Evolutionary conservation across 768 basidiomycete genomes (phyloP).

Genomic region (Daedaleopsis sinensis): DNA sequence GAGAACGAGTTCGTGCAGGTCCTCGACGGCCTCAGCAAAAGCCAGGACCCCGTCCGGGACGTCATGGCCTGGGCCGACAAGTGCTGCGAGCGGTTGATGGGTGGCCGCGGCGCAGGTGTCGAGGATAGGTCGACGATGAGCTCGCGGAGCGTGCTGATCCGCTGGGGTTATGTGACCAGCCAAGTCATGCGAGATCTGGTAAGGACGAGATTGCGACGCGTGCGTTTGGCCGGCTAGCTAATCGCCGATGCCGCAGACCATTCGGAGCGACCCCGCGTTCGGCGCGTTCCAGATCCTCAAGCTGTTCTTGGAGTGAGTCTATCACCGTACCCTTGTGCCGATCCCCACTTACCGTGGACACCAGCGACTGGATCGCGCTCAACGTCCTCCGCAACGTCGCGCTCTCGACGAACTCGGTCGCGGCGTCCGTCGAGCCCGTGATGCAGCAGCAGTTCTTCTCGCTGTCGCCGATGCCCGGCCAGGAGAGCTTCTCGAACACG

Average conservation of each 20-base stretch:
- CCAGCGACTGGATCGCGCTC: conserved; percentile 89
- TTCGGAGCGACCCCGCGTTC: conserved; percentile 90
- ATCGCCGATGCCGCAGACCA: conserved; percentile 55
- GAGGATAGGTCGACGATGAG: conserved; percentile 85
- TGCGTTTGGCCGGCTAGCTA: conserved; percentile 1
- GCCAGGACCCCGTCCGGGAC: conserved; percentile 78
- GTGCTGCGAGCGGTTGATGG: conserved; percentile 85
- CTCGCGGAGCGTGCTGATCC: conserved; percentile 83
- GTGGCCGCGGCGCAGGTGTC: conserved; percentile 56
- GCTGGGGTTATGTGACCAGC: conserved; percentile 92
- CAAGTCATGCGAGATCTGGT: conserved; percentile 93
- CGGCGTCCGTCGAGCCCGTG: conserved; percentile 88
- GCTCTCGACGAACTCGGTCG: conserved; percentile 87
- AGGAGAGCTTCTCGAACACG: conserved; percentile 66
- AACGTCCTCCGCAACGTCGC: conserved; percentile 88
- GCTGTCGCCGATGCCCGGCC: conserved; percentile 87
- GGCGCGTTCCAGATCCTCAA: conserved; percentile 93
- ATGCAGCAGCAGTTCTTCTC: conserved; percentile 91
- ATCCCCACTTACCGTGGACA: conserved; percentile 13
- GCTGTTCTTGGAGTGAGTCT: conserved; percentile 82
- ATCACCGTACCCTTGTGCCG: conserved; percentile 10
- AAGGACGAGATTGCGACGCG: conserved; percentile 31
- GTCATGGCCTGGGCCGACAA: conserved; percentile 93
- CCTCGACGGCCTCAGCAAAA: conserved; percentile 72
- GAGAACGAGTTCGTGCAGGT: conserved; percentile 84